Conservation (phyloP, 1,284 basidiomycete species). For the Moniliophthora roreri region DNA sequence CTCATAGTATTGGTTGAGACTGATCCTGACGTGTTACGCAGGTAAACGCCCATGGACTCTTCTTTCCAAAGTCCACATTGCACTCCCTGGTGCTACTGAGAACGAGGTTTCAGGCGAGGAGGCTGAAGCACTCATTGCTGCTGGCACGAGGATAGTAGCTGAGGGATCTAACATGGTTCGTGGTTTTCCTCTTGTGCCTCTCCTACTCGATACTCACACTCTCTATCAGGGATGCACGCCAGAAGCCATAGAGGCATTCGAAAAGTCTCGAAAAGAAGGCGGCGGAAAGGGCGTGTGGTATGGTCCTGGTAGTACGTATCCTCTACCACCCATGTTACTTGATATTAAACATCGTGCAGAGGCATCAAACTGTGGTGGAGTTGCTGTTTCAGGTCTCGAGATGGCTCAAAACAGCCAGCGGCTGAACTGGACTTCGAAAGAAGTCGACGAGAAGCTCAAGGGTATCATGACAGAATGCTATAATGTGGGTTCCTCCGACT, state of each 20-base stretch:
- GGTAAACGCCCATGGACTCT: constrained; percentile 76
- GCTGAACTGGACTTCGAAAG: constrained; percentile 62
- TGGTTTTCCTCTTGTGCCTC: neutral
- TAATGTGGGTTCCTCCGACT: constrained; percentile 29
- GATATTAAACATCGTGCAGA: constrained; percentile 27
- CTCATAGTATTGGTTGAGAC: neutral
- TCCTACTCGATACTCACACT: neutral
- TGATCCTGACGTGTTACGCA: constrained; percentile 13
- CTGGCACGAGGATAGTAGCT: constrained; percentile 73
- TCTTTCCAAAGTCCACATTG: constrained; percentile 66
- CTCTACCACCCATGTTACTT: neutral
- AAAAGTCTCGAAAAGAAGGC: constrained; percentile 56
- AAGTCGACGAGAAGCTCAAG: constrained; percentile 75
- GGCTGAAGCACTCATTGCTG: constrained; percentile 68
- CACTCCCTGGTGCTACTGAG: constrained; percentile 77
- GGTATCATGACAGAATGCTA: constrained; percentile 77
- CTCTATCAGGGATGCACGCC: constrained; percentile 53
- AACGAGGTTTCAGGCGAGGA: constrained; percentile 79
- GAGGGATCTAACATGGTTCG: constrained; percentile 75
- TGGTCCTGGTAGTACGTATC: constrained; percentile 61
- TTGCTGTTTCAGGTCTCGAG: constrained; percentile 74
- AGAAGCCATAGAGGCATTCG: constrained; percentile 76
- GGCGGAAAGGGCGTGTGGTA: constrained; percentile 54
- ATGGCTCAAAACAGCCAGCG: constrained; percentile 82
- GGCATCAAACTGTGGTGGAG: constrained; percentile 73